Conservation (phyloP, 129 eudicot genomes). For the Chrysanthemum lavandulifolium region DNA sequence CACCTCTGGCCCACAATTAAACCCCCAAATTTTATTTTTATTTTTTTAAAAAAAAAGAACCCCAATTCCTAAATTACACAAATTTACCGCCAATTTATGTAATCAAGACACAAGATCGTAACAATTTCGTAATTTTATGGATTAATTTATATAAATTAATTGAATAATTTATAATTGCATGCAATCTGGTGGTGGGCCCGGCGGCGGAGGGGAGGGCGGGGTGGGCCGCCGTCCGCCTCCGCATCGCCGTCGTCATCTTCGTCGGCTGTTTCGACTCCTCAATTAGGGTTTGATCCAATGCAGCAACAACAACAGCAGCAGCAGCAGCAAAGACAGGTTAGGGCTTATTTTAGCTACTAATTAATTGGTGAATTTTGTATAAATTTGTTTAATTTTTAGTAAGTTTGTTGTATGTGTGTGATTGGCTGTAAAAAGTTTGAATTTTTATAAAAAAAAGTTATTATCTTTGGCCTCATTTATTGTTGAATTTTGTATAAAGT, state of each 20-base stretch:
- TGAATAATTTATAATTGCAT: slow-evolving; percentile 26
- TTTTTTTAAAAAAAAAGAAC: too few relatives aligned
- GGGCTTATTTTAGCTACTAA: slow-evolving; percentile 21
- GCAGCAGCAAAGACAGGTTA: slow-evolving; percentile 78
- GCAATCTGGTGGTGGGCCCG: slow-evolving; percentile 82
- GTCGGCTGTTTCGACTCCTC: slow-evolving; percentile 56
- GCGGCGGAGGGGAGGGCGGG: slow-evolving; percentile 46
- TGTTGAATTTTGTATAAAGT: too few relatives aligned
- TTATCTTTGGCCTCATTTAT: too few relatives aligned
- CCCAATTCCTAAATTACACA: too few relatives aligned
- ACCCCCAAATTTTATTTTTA: too few relatives aligned
- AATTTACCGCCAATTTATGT: background rate
- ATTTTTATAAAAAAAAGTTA: too few relatives aligned
- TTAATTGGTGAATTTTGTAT: slow-evolving; percentile 1
- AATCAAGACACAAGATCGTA: background rate
- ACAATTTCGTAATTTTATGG: slow-evolving; percentile 19
- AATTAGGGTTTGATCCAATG: slow-evolving; percentile 64
- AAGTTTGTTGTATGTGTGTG: background rate
- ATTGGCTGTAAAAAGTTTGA: too few relatives aligned
- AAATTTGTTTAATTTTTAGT: background rate
- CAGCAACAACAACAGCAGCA: slow-evolving; percentile 67
- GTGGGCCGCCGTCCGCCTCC: slow-evolving; percentile 61
- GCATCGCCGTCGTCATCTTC: slow-evolving; percentile 87
- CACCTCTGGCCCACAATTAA: too few relatives aligned
- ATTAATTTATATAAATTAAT: background rate